Evolutionary conservation across 1,139 yeast genomes (phyloP).

Genomic region (Geotrichum phurueaensis): DNA sequence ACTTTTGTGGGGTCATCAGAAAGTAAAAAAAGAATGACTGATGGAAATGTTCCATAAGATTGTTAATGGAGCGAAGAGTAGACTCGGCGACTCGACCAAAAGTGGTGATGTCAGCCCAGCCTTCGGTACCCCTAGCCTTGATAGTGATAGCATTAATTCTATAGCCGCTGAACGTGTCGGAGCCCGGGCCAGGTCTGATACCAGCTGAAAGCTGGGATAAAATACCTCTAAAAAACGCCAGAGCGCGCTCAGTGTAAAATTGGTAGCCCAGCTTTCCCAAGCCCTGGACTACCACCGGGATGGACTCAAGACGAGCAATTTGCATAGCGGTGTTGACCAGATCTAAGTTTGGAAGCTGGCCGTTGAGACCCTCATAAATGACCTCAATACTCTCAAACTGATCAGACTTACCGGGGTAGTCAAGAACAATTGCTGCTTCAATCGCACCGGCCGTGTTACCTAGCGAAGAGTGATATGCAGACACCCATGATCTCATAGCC

Average conservation of each 20-base stretch:
- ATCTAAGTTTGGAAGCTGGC: slow-evolving; percentile 92
- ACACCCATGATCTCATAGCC: slow-evolving; percentile 83
- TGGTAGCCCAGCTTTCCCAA: slow-evolving; percentile 29
- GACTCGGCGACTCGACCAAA: slow-evolving; percentile 89
- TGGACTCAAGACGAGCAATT: slow-evolving; percentile 67
- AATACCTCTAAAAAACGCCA: slow-evolving; percentile 59
- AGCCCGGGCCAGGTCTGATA: slow-evolving; percentile 52
- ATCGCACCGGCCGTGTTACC: slow-evolving; percentile 93
- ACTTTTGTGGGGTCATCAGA: slow-evolving; percentile 66
- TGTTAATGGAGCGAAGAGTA: slow-evolving; percentile 80
- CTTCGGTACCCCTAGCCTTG: slow-evolving; percentile 54
- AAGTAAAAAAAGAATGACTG: slow-evolving; percentile 94
- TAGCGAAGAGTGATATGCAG: slow-evolving; percentile 81
- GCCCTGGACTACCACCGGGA: slow-evolving; percentile 63
- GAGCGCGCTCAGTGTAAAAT: slow-evolving; percentile 43
- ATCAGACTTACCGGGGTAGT: slow-evolving; percentile 58
- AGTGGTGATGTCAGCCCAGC: slow-evolving; percentile 75
- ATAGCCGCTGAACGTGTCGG: slow-evolving; percentile 95
- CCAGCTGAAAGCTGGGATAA: slow-evolving; percentile 69
- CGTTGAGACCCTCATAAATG: slow-evolving; percentile 82
- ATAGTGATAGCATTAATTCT: slow-evolving; percentile 86
- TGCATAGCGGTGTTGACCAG: slow-evolving; percentile 72
- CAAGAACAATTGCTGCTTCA: slow-evolving; percentile 85
- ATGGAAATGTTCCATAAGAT: slow-evolving; percentile 89
- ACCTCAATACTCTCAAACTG: slow-evolving; percentile 70